Conservation (phyloP, 352 stramenopile species). For the Poterioochromonas sp. region DNA sequence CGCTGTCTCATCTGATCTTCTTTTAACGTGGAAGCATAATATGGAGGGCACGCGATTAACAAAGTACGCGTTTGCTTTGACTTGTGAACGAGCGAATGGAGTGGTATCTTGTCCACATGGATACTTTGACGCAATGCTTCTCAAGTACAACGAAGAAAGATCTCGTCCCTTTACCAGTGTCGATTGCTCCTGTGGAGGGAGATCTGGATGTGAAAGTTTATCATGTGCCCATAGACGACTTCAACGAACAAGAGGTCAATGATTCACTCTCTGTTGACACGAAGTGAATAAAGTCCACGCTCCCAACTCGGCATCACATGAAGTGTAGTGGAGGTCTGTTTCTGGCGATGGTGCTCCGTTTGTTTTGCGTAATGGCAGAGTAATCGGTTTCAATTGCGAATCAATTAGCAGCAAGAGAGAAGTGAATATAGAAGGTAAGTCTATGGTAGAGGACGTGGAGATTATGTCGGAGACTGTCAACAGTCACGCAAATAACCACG, state of each 20-base stretch:
- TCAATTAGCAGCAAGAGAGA: neutral
- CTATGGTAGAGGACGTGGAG: neutral
- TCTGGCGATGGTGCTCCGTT: neutral
- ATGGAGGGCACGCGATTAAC: too few relatives aligned
- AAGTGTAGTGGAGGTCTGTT: slow-evolving; percentile 1
- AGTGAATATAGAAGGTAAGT: neutral
- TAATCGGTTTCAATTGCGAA: neutral
- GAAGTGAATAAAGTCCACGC: neutral
- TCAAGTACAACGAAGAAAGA: too few relatives aligned
- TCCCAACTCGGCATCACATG: neutral
- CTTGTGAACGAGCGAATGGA: too few relatives aligned
- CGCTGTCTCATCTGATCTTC: too few relatives aligned
- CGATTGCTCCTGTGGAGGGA: too few relatives aligned
- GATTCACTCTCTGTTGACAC: neutral
- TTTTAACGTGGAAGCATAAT: too few relatives aligned
- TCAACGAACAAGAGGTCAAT: neutral
- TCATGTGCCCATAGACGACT: too few relatives aligned
- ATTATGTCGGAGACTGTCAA: slow-evolving; percentile 1
- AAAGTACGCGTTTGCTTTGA: too few relatives aligned
- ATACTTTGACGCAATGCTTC: too few relatives aligned
- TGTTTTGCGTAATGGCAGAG: neutral
- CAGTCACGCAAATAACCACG: slow-evolving; percentile 23
- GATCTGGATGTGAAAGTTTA: too few relatives aligned
- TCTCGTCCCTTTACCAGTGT: too few relatives aligned
- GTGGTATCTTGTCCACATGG: too few relatives aligned